A percentile compares a stretch with the other conserved stretches of the same genome.
Evolutionary conservation across 2,329 filamentous ascomycete species (phyloP).

Genomic region (Alternaria sp.): DNA sequence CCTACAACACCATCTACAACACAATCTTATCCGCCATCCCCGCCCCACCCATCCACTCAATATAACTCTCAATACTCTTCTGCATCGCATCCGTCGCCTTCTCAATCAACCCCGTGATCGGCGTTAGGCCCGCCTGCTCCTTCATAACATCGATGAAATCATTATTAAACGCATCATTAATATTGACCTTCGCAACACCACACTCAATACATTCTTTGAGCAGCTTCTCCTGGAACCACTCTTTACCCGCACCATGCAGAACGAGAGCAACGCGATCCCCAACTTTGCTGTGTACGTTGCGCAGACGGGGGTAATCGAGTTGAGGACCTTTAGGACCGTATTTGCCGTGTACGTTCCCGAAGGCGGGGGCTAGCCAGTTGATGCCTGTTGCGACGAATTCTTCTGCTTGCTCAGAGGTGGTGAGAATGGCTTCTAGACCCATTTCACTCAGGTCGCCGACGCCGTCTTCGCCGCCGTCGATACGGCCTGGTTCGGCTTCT

Average conservation of each 20-base stretch:
- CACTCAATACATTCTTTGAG: constrained; percentile 61
- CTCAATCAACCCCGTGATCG: constrained; percentile 62
- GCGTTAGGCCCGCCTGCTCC: constrained; percentile 58
- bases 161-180: constrained; percentile 65
- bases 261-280: constrained; percentile 60
- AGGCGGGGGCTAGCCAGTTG: constrained; percentile 75
- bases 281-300: constrained; percentile 57
- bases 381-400: constrained; percentile 76
- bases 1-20: background rate
- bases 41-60: constrained; percentile 57
- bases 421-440: constrained; percentile 65
- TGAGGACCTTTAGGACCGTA: constrained; percentile 70
- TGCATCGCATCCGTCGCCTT: constrained; percentile 63
- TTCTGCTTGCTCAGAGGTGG: constrained; percentile 71
- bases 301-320: constrained; percentile 42
- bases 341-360: constrained; percentile 78
- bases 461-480: constrained; percentile 77
- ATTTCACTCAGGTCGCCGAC: constrained; percentile 69
- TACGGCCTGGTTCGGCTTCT: constrained; percentile 74
- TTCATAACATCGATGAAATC: constrained; percentile 57
- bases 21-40: constrained; percentile 41
- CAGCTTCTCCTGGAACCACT: constrained; percentile 59
- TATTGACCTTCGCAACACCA: constrained; percentile 64
- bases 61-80: constrained; percentile 62
- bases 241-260: constrained; percentile 64